Conservation (phyloP, 768 basidiomycete genomes). For the Lactarius pseudohatsudake region DNA sequence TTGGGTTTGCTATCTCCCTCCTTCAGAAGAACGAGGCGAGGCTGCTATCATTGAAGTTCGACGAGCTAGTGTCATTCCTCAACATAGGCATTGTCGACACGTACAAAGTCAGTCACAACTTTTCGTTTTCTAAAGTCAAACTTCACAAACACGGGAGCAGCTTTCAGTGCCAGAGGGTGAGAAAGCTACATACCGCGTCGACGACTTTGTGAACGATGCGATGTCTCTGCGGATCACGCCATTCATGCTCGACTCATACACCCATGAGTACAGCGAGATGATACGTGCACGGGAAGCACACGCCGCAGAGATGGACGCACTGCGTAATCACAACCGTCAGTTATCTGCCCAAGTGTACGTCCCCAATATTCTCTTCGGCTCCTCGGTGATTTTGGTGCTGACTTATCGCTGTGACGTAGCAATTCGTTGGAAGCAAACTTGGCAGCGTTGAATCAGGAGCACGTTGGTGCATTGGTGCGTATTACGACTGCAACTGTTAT, state of each 20-base stretch:
- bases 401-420: constrained; percentile 41
- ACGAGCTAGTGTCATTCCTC: constrained; percentile 82
- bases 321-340: constrained; percentile 76
- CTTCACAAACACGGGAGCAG: constrained; percentile 2
- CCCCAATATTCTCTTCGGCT: not conserved
- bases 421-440: constrained; percentile 78
- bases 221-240: constrained; percentile 86
- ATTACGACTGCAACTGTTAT: not conserved
- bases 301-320: constrained; percentile 75
- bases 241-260: constrained; percentile 91
- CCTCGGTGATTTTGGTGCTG: not conserved
- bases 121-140: not conserved
- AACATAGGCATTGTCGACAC: constrained; percentile 80
- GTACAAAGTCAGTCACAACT: constrained; percentile 54
- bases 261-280: constrained; percentile 84
- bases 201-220: constrained; percentile 87
- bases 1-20: constrained; percentile 88
- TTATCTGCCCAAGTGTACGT: constrained; percentile 80
- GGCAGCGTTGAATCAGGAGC: constrained; percentile 78
- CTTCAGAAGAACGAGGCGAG: constrained; percentile 85
- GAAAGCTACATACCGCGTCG: constrained; percentile 54
- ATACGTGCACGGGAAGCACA: constrained; percentile 79
- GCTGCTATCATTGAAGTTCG: constrained; percentile 82
- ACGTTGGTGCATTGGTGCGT: constrained; percentile 68
- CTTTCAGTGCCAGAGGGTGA: not conserved